Evolutionary conservation across 257 asterid species (phyloP), one percentile per base, ranked within the genome.

Genomic region (Fraxinus americana): DNA sequence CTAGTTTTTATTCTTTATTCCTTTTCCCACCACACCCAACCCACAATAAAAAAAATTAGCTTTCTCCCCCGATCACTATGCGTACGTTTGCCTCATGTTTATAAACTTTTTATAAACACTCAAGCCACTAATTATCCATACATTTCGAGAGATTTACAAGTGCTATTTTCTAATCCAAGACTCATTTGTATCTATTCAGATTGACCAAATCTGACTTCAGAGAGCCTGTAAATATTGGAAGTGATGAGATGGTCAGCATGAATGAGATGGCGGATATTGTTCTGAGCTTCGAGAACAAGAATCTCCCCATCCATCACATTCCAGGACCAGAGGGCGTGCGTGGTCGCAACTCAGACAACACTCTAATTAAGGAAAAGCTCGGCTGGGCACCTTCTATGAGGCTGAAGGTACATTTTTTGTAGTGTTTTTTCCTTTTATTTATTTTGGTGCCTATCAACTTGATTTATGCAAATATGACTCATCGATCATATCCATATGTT

Each of bases 221-320:
- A 29, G 98, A 93, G 84, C 97, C 98, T 5, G 97, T 93, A 30
- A 93, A 93, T 61, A 93, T 93, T 21, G 98, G 98, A 71, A 93
- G 98, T 9, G 97, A 93, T 75, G 98, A 93, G 83, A 90, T 90
- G 97, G 98, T 93, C 21, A 93, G 98, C 92, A 93, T 91, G 98
- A 93, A 93, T 38, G 98, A 90, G 84, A 93, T 93, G 98, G 96
- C 97, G 27, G 98, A 90, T 89, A 93, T 93, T 30, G 93, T 93
- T 63, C 88, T 85, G 39, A 85, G 97, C 87, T 93, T 93, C 34
- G 98, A 91, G 70, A 54, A 85, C 69, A 92, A 92, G 92, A 89
- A 82, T 69, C 90, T 91, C 43, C 96, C 97, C 0, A 92, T 92
- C 82, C 86, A 91, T 17, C 94, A 91, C 80, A 91, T 92, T 83